Percentiles rank a stretch among this genome's conserved stretches.
These are phyloP conservation scores for Leccinum rimulosum DNA, from an alignment of 768 basidiomycete species.

Conservation along the genomic window DNA sequence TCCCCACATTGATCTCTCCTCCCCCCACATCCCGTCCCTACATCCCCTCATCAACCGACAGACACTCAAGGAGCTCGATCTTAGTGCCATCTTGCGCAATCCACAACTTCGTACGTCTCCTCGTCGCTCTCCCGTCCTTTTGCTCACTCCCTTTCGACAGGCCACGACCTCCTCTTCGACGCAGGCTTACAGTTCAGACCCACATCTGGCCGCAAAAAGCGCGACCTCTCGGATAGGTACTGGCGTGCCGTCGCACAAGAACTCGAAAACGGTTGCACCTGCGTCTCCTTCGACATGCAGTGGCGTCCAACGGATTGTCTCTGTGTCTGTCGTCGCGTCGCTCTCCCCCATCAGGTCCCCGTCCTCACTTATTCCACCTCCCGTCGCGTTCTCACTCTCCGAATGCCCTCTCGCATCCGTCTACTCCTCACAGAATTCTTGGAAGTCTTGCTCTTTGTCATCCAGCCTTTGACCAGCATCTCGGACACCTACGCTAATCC, in stretches of 20 bases:
- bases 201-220: conserved; percentile 69
- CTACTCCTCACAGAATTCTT: conserved; percentile 72
- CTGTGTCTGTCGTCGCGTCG: conserved; percentile 52
- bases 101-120: conserved; percentile 80
- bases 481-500: conserved; percentile 61
- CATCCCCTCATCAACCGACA: conserved; percentile 79
- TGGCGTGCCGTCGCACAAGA: conserved; percentile 83
- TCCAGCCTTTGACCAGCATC: conserved; percentile 70
- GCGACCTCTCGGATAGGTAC: conserved; percentile 72
- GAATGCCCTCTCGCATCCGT: conserved; percentile 70
- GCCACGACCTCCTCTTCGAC: conserved; percentile 89
- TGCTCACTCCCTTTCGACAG: conserved; percentile 36
- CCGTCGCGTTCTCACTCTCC: conserved; percentile 50
- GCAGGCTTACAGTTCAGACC: conserved; percentile 80
- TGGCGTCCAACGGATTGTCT: conserved; percentile 53
- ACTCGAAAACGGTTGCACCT: conserved; percentile 79
- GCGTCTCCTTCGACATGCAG: conserved; percentile 66
- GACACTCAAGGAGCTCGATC: conserved; percentile 81
- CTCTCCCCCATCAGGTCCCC: conserved; percentile 40
- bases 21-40: conserved; percentile 62
- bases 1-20: conserved; percentile 40
- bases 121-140: not conserved
- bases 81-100: conserved; percentile 82
- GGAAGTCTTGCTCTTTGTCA: conserved; percentile 79
- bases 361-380: conserved; percentile 45